phyloP scores from a whole-genome alignment of 768 basidiomycete genomes.

The Trametes gibbosa region DNA sequence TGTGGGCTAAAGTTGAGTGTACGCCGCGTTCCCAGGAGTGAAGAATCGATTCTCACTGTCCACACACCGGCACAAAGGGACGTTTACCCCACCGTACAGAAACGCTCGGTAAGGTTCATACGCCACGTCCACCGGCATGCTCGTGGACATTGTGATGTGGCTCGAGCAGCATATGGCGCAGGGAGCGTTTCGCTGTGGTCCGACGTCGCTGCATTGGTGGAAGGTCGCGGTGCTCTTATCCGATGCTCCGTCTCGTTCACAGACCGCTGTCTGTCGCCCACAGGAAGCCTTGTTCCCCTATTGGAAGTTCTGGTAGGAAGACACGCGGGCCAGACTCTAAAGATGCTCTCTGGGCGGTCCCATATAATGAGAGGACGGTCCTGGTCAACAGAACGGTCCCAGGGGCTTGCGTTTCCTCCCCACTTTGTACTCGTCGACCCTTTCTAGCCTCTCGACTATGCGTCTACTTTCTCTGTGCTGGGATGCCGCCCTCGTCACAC shows the following conservation, averaged over 20 bases:
- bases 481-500: conserved; percentile 15
- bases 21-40: conserved; percentile 7
- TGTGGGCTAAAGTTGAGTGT: conserved; percentile 9
- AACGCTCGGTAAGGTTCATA: background rate
- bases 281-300: background rate
- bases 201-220: background rate
- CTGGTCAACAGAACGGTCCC: background rate
- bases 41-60: conserved; percentile 6
- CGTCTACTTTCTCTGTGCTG: conserved; percentile 1
- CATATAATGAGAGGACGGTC: background rate
- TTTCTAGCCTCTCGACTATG: background rate
- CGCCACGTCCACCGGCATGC: background rate
- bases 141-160: background rate
- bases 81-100: background rate
- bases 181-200: background rate
- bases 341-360: background rate
- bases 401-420: conserved; percentile 3
- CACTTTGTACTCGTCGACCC: background rate
- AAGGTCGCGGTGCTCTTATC: background rate
- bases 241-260: background rate
- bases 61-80: background rate
- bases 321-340: background rate
- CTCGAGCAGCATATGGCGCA: background rate
- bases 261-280: background rate
- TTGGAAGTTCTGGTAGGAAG: background rate